These are phyloP conservation scores for Silene uniflora DNA, from an alignment of 148 eudicot genomes.

Conservation along the genomic window DNA sequence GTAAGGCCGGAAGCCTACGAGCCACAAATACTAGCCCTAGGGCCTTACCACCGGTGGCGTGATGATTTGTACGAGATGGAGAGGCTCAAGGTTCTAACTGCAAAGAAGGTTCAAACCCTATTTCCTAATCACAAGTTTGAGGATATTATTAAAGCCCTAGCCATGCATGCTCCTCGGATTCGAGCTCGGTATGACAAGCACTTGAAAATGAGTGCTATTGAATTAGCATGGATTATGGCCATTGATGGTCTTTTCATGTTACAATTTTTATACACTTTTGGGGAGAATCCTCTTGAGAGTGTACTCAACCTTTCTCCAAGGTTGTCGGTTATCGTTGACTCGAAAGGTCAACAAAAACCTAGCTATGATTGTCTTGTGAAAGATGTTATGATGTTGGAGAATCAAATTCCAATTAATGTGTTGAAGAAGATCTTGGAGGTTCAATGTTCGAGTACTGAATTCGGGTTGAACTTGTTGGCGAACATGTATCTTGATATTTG, in stretches of 20 bases:
- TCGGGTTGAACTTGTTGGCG: constrained; percentile 19
- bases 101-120: constrained; percentile 29
- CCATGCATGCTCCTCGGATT: constrained; percentile 20
- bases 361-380: constrained; percentile 34
- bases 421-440: constrained; percentile 26
- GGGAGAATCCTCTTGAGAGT: neutral
- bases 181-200: constrained; percentile 56
- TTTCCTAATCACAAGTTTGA: constrained; percentile 3
- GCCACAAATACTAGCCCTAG: constrained; percentile 41
- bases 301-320: constrained; percentile 5
- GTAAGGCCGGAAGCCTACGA: constrained; percentile 32
- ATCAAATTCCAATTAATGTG: constrained; percentile 50
- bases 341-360: constrained; percentile 23
- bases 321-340: constrained; percentile 10
- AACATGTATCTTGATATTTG: constrained; percentile 32
- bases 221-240: constrained; percentile 56
- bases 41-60: constrained; percentile 50
- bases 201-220: constrained; percentile 32
- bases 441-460: constrained; percentile 10
- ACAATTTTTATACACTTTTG: constrained; percentile 34
- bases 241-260: constrained; percentile 61
- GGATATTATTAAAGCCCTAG: constrained; percentile 26
- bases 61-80: constrained; percentile 41
- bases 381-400: constrained; percentile 61
- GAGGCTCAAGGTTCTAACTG: constrained; percentile 32